Evolutionary conservation across 257 asterid genomes (phyloP), one percentile per base, ranked within the genome.

Genomic region (Buddleja alternifolia): DNA sequence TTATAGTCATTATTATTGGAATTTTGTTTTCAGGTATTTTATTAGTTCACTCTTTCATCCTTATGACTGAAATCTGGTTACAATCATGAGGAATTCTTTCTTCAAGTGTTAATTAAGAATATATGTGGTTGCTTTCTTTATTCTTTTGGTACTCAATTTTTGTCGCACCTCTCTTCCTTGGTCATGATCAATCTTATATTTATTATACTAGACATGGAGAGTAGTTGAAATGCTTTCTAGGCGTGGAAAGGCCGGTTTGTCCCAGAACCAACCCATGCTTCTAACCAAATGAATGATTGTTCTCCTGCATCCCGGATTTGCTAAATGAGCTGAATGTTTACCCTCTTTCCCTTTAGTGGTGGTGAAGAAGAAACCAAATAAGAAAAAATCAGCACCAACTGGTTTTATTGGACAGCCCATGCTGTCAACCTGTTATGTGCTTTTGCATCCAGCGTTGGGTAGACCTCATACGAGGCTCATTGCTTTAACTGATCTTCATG

Each of bases 181-280:
- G 46, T 17, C 37, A 34, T 16, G 24, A 20, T 17, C 45, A 55
- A 23, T 8, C 63, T 32, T 20, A 20, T 8, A 12, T 47, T 8
- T 40, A 70, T 23, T 48, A 21, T 46, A 42, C 54, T 37, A 42
- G 11, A 25, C n/a, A 36, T 16, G 51, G 52, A 8, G 25, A 17
- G 42, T 52, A 44, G 29, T 42, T 72, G 60, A 25, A 54, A 61
- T 61, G 37, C 65, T 20, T 41, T 63, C 45, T 21, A 34, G 16
- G 10, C 42, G 16, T 15, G n/a, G 55, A 57, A 16, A 56, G 51
- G 29, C 57, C 48, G 56, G n/a, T 11, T 23, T 56, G 42, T 42
- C n/a, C 17, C 21, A 24, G 19, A 24, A n/a, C 16, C 21, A 66
- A 12, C 45, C 37, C n/a, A 23, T 29, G 41, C 57, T 56, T 69